phyloP scores from a whole-genome alignment of 768 basidiomycete genomes.

The Flagelloscypha sp. region DNA sequence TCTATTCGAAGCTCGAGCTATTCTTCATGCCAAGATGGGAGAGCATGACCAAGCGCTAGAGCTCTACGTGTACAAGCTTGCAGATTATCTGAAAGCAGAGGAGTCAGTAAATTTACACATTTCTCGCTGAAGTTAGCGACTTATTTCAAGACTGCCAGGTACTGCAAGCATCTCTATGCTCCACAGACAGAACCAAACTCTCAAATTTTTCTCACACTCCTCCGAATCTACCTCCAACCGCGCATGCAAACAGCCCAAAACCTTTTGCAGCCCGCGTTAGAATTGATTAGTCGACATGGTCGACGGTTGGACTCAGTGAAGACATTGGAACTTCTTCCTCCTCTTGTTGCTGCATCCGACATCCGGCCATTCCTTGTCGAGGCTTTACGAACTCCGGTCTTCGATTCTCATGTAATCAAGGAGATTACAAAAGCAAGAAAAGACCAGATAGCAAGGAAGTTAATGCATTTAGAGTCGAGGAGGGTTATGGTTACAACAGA shows the following conservation, averaged over 20 bases:
- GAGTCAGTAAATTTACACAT: constrained; percentile 41
- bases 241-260: constrained; percentile 39
- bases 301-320: constrained; percentile 74
- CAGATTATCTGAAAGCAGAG: constrained; percentile 83
- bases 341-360: constrained; percentile 78
- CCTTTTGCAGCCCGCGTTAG: constrained; percentile 74
- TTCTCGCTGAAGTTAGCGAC: constrained; percentile 1
- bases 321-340: constrained; percentile 81
- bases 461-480: constrained; percentile 72
- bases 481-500: constrained; percentile 87
- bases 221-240: constrained; percentile 83
- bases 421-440: constrained; percentile 66
- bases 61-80: constrained; percentile 83
- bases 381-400: constrained; percentile 54
- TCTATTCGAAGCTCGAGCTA: constrained; percentile 84
- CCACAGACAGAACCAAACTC: constrained; percentile 41
- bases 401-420: constrained; percentile 61
- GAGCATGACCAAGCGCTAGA: constrained; percentile 93
- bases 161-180: constrained; percentile 80
- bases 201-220: constrained; percentile 73
- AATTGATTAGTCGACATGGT: constrained; percentile 81
- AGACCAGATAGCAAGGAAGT: constrained; percentile 62
- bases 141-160: constrained; percentile 36
- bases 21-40: constrained; percentile 81
- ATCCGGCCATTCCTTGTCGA: constrained; percentile 73